A percentile compares a stretch with the other conserved stretches of the same genome.
phyloP scores from a whole-genome alignment of 176 grass and related monocot species.

The Puccinellia tenuiflora region DNA sequence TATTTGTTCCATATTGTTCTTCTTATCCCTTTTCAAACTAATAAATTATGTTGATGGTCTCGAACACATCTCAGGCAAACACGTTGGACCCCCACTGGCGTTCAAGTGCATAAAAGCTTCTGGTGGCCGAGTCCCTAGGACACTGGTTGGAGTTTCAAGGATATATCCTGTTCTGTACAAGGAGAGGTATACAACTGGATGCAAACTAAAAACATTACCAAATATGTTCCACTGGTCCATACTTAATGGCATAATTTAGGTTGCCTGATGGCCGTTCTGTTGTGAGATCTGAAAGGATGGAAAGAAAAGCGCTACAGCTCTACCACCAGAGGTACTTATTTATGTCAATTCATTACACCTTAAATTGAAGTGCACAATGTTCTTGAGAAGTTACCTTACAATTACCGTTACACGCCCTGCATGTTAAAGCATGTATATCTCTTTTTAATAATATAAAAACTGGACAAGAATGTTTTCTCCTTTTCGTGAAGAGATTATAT shows the following conservation, averaged over 20 bases:
- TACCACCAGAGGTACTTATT: conserved; percentile 67
- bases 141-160: conserved; percentile 74
- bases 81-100: conserved; percentile 58
- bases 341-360: background rate
- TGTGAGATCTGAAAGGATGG: conserved; percentile 90
- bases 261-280: conserved; percentile 57
- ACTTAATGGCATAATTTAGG: conserved; percentile 46
- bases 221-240: background rate
- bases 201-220: conserved; percentile 14
- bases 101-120: conserved; percentile 80
- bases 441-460: background rate
- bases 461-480: background rate
- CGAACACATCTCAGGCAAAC: conserved; percentile 55
- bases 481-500: background rate
- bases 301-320: conserved; percentile 66
- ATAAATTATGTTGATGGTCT: conserved; percentile 5
- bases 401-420: background rate
- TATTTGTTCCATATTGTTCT: background rate
- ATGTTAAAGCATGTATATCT: background rate
- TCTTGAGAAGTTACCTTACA: background rate
- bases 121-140: conserved; percentile 72
- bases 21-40: conserved; percentile 20
- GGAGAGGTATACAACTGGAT: conserved; percentile 66
- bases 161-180: conserved; percentile 81
- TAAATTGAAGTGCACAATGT: background rate